These are phyloP conservation scores for Fusarium sp. DNA, from an alignment of 2,329 filamentous ascomycete species.

Conservation along the genomic window DNA sequence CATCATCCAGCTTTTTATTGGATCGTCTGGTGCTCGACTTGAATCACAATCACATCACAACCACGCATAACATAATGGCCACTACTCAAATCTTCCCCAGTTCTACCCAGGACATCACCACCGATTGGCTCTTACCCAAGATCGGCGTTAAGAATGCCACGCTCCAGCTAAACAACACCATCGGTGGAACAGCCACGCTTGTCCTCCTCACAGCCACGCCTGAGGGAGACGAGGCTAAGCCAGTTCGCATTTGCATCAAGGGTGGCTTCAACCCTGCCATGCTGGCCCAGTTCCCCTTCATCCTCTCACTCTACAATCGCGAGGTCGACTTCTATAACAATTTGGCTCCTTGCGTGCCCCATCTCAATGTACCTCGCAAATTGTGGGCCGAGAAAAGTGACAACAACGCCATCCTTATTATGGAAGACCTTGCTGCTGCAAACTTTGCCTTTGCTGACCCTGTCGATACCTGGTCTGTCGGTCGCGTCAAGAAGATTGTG, in stretches of 20 bases:
- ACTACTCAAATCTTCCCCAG: not conserved
- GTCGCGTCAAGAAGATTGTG: constrained; percentile 17
- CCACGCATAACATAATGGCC: not conserved
- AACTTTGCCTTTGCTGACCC: constrained; percentile 13
- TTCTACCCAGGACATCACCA: constrained; percentile 8
- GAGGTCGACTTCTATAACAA: constrained; percentile 26
- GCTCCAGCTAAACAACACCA: constrained; percentile 10
- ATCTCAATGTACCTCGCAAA: constrained; percentile 19
- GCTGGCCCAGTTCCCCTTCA: constrained; percentile 12
- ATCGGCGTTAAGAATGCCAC: constrained; percentile 17
- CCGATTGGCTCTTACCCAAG: constrained; percentile 17
- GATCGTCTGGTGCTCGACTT: not conserved
- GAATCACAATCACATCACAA: not conserved
- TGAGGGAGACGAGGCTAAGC: not conserved
- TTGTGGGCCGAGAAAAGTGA: constrained; percentile 19
- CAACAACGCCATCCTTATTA: constrained; percentile 13
- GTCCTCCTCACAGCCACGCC: constrained; percentile 6
- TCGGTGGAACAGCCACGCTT: constrained; percentile 16
- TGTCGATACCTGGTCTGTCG: constrained; percentile 17
- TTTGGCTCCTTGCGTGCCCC: constrained; percentile 12
- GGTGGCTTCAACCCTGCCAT: constrained; percentile 24
- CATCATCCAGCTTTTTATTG: not conserved
- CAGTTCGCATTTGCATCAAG: constrained; percentile 12
- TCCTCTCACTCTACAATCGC: constrained; percentile 13
- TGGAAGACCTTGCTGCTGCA: constrained; percentile 17